Base-by-base conservation (phyloP, 2,329 filamentous ascomycete genomes). In the Penicillium freii region DNA sequence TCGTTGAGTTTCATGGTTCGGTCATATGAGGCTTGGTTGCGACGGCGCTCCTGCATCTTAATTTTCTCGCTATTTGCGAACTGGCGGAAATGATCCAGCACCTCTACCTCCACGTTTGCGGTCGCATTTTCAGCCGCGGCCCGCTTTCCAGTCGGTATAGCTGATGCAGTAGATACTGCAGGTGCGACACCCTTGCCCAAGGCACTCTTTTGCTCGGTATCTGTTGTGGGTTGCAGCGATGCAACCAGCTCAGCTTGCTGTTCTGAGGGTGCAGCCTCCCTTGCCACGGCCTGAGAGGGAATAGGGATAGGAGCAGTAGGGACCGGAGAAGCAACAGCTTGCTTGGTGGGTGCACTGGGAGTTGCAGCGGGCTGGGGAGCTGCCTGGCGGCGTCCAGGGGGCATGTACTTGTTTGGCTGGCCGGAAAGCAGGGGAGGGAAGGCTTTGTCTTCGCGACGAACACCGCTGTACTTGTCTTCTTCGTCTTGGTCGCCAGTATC, bases 381-480 rank as follows among this genome's bases (percentile, higher is more conserved):
- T 19, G 91, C 90, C 9, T 92, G 89, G 66, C 94, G 86, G 73
- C 91, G 85, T 19, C 91, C 93, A 5, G 94, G 94, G 34, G 94
- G 93, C 0, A 89, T 96, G 73, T 99, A 99, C 74, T 91, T 93
- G 75, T 86, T 86, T 23, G 82, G 74, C 52, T 81, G 80, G 10
- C 83, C 81, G 56, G 81, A 82, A 29, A 79, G 73, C 33, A 95
- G 80, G n/a, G 88, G 83, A 6, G 88, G 84, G 66, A 89, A 89
- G 54, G 80, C 78, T 55, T 70, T 69, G 40, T 73, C 70, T 40
- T 90, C 87, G 62, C 93, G 87, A 61, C 88, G 88, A 54, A 99
- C 94, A 71, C 93, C 93, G 70, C 92, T 97, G 77, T 97, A 97
- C 72, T 94, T 97, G 71, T 95, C 92, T 77, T 99, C 94, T 75